phyloP scores from a whole-genome alignment of 2,329 filamentous ascomycete species.

The Teratosphaeria pseudoeucalypti region DNA sequence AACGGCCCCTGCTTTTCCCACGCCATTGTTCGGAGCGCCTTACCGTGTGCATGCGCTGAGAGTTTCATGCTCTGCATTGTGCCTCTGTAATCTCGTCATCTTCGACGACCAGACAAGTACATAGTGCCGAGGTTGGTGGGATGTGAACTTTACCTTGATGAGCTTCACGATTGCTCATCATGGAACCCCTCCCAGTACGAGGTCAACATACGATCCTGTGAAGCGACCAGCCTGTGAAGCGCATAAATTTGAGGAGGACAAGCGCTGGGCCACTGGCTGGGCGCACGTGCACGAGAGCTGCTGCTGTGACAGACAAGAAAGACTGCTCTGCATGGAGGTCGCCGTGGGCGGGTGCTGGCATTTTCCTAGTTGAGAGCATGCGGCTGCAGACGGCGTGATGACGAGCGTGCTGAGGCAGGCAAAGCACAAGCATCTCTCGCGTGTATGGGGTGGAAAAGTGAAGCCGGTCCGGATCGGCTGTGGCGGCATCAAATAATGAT shows the following conservation, averaged over 20 bases:
- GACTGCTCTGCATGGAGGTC: background rate
- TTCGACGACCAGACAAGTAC: background rate
- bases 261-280: too few relatives aligned
- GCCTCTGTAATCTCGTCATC: background rate
- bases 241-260: too few relatives aligned
- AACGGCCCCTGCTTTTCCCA: background rate
- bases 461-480: too few relatives aligned
- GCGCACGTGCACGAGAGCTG: background rate
- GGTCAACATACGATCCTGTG: too few relatives aligned
- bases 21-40: constrained; percentile 2
- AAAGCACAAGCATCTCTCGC: too few relatives aligned
- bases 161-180: background rate
- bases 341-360: background rate
- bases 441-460: too few relatives aligned
- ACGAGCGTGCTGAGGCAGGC: too few relatives aligned
- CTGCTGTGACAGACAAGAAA: background rate
- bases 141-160: background rate
- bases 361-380: background rate
- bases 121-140: background rate
- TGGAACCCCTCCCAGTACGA: background rate
- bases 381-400: too few relatives aligned
- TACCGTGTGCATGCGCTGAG: background rate
- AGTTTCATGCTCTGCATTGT: background rate
- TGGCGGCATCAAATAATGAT: too few relatives aligned
- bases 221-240: too few relatives aligned